These are phyloP conservation scores for Ophiorrhiza pumila DNA, from an alignment of 257 asterid species.

Conservation along the genomic window DNA sequence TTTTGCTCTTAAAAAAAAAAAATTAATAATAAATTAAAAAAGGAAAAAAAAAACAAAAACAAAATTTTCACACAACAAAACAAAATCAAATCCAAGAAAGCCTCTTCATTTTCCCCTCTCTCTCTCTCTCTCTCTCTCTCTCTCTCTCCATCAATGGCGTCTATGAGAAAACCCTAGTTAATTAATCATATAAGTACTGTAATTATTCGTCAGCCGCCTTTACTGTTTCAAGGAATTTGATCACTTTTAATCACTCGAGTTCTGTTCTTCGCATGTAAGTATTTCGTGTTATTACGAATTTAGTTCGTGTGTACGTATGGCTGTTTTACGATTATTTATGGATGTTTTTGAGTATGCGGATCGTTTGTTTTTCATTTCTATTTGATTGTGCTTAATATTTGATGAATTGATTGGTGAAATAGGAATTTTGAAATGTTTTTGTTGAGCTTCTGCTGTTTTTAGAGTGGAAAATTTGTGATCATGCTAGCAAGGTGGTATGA, in stretches of 20 bases:
- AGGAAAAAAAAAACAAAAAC: not conserved
- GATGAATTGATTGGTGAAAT: not conserved
- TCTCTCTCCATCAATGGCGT: constrained; percentile 43
- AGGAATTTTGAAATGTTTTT: not conserved
- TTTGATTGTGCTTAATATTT: not conserved
- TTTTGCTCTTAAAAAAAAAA: not conserved
- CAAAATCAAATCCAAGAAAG: constrained; percentile 22
- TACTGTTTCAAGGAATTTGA: constrained; percentile 23
- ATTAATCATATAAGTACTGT: constrained; percentile 5
- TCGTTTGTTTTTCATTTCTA: not conserved
- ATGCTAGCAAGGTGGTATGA: not conserved
- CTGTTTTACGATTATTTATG: not conserved
- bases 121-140: constrained; percentile 25
- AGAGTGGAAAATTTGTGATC: not conserved
- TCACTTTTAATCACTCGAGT: not conserved
- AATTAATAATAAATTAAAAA: not conserved
- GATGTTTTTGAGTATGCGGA: not conserved
- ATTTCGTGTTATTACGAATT: not conserved
- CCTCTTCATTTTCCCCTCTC: not conserved
- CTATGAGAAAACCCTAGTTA: constrained; percentile 37
- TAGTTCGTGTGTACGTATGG: not conserved
- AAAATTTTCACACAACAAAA: constrained; percentile 4
- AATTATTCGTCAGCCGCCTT: constrained; percentile 52
- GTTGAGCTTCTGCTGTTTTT: not conserved
- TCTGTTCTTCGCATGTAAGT: constrained; percentile 40